phyloP scores from a whole-genome alignment of 2,329 filamentous ascomycete species.

The Trichophyton verrucosum region DNA sequence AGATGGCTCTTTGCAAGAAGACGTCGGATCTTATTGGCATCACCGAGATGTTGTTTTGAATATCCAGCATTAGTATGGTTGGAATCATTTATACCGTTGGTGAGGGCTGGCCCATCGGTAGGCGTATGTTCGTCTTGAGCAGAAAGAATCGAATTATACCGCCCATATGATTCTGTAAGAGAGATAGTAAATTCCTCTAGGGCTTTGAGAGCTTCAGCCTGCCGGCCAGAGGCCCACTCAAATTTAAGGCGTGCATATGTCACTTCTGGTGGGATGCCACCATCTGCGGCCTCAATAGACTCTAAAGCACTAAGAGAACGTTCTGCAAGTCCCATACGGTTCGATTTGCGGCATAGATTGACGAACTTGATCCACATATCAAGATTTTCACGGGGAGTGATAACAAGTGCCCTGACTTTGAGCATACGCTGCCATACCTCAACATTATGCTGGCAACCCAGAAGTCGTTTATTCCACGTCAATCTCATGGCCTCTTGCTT shows the following conservation, averaged over 20 bases:
- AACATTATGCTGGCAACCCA: constrained; percentile 91
- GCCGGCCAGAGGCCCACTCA: constrained; percentile 73
- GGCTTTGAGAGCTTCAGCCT: constrained; percentile 48
- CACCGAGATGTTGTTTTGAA: constrained; percentile 32
- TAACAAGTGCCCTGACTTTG: constrained; percentile 82
- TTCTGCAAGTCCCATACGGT: constrained; percentile 85
- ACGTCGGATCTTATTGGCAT: constrained; percentile 47
- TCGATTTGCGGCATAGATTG: constrained; percentile 93
- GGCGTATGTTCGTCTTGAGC: constrained; percentile 29
- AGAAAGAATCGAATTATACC: constrained; percentile 31
- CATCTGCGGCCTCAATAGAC: constrained; percentile 44
- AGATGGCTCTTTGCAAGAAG: constrained; percentile 91
- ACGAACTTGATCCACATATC: constrained; percentile 99
- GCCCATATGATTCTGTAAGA: constrained; percentile 47
- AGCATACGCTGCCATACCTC: constrained; percentile 99
- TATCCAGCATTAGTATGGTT: constrained; percentile 28
- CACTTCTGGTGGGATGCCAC: constrained; percentile 54
- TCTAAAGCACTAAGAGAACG: constrained; percentile 89
- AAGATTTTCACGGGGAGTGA: constrained; percentile 83
- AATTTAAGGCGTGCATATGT: constrained; percentile 97
- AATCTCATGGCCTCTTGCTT: constrained; percentile 83
- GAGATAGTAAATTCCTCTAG: constrained; percentile 50
- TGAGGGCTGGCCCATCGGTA: constrained; percentile 32
- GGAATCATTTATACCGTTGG: constrained; percentile 37
- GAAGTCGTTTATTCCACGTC: constrained; percentile 91